Evolutionary conservation across 2,329 filamentous ascomycete species (phyloP), one percentile per base, ranked within the genome.

Genomic region (Cercospora citrullina): DNA sequence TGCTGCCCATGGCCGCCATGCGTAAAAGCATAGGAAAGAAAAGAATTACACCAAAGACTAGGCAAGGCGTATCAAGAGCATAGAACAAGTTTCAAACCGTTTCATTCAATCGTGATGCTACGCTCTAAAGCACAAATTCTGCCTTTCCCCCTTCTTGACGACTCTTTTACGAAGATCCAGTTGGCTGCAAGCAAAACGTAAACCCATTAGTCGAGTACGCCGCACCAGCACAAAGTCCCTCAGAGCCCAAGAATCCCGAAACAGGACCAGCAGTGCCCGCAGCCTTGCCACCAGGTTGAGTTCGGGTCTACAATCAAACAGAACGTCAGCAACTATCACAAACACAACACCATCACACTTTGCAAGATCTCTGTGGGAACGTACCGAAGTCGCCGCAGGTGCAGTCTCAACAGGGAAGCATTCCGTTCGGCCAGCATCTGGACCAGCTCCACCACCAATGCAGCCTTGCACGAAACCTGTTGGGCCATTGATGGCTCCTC

Each of bases 401-500:
- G 69, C 63, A 59, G 69, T 70, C 18, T 31, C 64, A 4, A 70
- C 69, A 12, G 69, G 69, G 30, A 48, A 61, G 39, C 69, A 70
- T 10, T 23, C 69, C 9, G 69, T 70, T 7, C 48, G 63, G 1
- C 66, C 69, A 12, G 55, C 28, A n/a, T 58, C 60, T n/a, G 33
- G 33, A 6, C 48, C 48, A 2, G 53, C 42, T 18, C 60, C 64
- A 18, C 69, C 66, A 59, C 69, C 69, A 36, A 70, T 65, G 6
- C 69, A 70, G 55, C 69, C 69, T 55, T 70, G 60, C 5, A 68
- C 61, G 57, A 60, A 57, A 30, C 69, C 69, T 53, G 69, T 70
- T 23, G 69, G 69, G 14, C 69, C 69, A 5, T 68, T 68, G 60
- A 70, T 64, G 33, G 69, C 69, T 28, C 69, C 69, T 23, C 69